Base-by-base conservation (phyloP, 2,329 filamentous ascomycete genomes). In the Annulohypoxylon truncatum region DNA sequence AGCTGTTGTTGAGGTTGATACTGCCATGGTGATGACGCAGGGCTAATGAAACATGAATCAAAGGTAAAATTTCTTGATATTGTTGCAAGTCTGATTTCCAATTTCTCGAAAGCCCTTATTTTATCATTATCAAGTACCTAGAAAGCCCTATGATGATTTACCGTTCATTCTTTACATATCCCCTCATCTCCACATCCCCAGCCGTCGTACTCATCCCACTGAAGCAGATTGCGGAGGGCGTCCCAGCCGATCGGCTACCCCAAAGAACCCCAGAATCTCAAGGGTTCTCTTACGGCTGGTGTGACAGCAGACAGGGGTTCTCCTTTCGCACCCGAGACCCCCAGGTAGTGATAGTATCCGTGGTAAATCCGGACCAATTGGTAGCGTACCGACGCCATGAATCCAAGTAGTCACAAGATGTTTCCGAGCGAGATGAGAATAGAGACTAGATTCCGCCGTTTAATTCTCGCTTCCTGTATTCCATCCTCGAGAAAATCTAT, bases 241-340 rank as follows among this genome's bases (percentile, higher is more conserved):
- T 48, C 22, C 24, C 44, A 48, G 44, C 44, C 44, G 44, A 48
- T 48, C 44, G 44, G 44, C 44, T 48, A 48, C 44, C 22, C 44
- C n/a, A 47, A 47, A 5, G 20, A n/a, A 28, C 42, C 20, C 42
- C 22, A 47, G 10, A 2, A 26, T 1, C 12, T 13, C 10, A 13
- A 2, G 2, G 9, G 10, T 47, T 38, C 15, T 3, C 12, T 38
- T n/a, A n/a, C n/a, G n/a, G n/a, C n/a, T 46, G 42, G 9, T 24
- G 15, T 44, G 2, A 20, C 24, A 24, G 42, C 33, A 2, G 33
- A 35, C 35, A n/a, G 13, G 42, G 24, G 15, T 48, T 48, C 22
- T 13, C 35, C 35, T 8, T n/a, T 22, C 13, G 24, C 22, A 47
- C 8, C 44, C 44, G 9, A 18, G 9, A 46, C 26, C 8, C 8